These are phyloP conservation scores for Tillandsia fasciculata DNA, from an alignment of 176 grass and related monocot genomes.

Conservation along the genomic window DNA sequence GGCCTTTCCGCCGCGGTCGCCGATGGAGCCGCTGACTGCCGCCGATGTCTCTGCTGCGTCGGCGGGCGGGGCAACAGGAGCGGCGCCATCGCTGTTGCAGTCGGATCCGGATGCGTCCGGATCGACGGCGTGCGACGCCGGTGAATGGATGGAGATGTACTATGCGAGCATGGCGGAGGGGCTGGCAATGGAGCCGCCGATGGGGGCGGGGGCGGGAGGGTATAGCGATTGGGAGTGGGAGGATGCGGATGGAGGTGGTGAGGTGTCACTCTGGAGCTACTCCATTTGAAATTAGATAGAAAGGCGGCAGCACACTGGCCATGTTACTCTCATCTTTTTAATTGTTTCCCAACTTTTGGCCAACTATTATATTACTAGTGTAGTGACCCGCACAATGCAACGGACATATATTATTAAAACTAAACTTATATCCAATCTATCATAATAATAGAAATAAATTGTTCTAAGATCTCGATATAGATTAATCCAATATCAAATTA, in stretches of 20 bases:
- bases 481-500: too few species aligned
- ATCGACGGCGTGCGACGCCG: background rate
- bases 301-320: too few species aligned
- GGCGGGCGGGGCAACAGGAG: background rate
- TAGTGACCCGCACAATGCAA: too few species aligned
- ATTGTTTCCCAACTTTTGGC: too few species aligned
- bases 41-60: background rate
- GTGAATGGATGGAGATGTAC: slow-evolving; percentile 39
- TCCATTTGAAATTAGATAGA: background rate
- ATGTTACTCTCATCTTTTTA: too few species aligned
- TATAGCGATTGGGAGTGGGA: background rate
- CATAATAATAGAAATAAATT: too few species aligned
- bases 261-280: background rate
- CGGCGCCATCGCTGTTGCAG: background rate
- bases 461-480: too few species aligned
- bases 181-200: slow-evolving; percentile 32
- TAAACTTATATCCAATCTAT: too few species aligned
- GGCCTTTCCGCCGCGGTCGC: slow-evolving; percentile 8
- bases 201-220: background rate
- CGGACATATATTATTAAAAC: too few species aligned
- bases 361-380: too few species aligned
- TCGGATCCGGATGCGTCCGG: background rate
- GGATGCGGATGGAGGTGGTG: background rate
- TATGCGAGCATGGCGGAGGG: slow-evolving; percentile 50
- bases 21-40: background rate